Conservation (phyloP, 176 grass and related monocot species). For the Elymus sibiricus region DNA sequence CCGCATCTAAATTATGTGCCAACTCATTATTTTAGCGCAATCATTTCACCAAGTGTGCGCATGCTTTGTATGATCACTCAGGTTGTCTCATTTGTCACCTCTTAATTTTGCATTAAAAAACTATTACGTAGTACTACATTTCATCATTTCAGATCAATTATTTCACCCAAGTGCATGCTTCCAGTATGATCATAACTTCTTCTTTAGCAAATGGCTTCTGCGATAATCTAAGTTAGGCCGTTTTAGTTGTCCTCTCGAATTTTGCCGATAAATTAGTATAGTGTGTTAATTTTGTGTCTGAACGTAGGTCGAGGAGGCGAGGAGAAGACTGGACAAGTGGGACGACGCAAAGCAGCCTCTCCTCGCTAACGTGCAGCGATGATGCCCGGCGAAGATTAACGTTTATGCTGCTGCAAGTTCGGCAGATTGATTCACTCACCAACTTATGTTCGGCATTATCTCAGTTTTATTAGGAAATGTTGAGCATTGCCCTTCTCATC, state of each 20-base stretch:
- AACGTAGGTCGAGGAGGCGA: conserved; percentile 56
- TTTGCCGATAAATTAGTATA: not conserved
- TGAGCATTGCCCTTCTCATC: not conserved
- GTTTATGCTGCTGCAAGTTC: conserved; percentile 5
- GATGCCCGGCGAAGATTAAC: conserved; percentile 7
- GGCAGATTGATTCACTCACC: not conserved
- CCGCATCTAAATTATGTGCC: not conserved
- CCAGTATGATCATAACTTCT: not conserved
- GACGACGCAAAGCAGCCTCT: conserved; percentile 49
- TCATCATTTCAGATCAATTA: not conserved
- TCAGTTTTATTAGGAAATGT: not conserved
- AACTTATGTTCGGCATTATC: not conserved
- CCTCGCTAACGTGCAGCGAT: conserved; percentile 36
- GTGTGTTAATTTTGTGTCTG: not conserved
- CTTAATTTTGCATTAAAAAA: not conserved
- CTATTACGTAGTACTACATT: not conserved
- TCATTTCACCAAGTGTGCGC: not conserved
- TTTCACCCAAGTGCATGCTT: not conserved
- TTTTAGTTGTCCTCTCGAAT: not conserved
- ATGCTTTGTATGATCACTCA: not conserved
- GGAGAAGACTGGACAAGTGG: conserved; percentile 73
- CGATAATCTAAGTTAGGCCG: not conserved
- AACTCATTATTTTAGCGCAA: not conserved
- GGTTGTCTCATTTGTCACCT: not conserved
- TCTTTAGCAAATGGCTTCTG: not conserved